These are phyloP conservation scores for Aspergillus niger DNA, from an alignment of 2,329 filamentous ascomycete genomes.

Conservation along the genomic window DNA sequence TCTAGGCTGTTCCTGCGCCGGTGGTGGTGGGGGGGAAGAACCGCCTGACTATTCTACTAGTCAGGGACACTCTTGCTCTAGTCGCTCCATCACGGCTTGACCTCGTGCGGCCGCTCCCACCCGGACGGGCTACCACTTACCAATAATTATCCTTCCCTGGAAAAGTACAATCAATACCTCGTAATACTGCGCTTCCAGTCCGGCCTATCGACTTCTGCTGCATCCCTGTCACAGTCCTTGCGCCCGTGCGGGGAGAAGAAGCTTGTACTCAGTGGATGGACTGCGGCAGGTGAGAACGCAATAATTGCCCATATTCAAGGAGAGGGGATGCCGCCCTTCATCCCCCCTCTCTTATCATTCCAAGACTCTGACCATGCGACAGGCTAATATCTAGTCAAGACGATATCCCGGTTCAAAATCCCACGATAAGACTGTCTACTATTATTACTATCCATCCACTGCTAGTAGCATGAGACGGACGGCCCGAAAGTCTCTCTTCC, in stretches of 20 bases:
- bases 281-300: neutral
- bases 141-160: neutral
- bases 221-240: slow-evolving; percentile 9
- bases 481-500: slow-evolving; percentile 13
- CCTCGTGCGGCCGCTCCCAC: neutral
- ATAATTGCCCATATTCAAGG: neutral
- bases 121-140: neutral
- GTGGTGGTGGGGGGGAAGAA: too few relatives aligned
- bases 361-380: slow-evolving; percentile 1
- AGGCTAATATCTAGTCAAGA: neutral
- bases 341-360: neutral
- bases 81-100: slow-evolving; percentile 1
- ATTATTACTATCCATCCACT: neutral
- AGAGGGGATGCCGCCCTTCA: neutral
- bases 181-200: neutral
- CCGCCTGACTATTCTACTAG: slow-evolving; percentile 9
- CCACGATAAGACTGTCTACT: neutral
- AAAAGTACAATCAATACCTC: neutral
- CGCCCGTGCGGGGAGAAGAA: slow-evolving; percentile 17
- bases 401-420: neutral
- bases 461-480: slow-evolving; percentile 6
- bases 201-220: neutral
- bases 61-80: slow-evolving; percentile 16
- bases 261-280: neutral
- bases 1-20: slow-evolving; percentile 19